Conservation (phyloP, 106 monocot species). For the Acanthochlamys bracteata region DNA sequence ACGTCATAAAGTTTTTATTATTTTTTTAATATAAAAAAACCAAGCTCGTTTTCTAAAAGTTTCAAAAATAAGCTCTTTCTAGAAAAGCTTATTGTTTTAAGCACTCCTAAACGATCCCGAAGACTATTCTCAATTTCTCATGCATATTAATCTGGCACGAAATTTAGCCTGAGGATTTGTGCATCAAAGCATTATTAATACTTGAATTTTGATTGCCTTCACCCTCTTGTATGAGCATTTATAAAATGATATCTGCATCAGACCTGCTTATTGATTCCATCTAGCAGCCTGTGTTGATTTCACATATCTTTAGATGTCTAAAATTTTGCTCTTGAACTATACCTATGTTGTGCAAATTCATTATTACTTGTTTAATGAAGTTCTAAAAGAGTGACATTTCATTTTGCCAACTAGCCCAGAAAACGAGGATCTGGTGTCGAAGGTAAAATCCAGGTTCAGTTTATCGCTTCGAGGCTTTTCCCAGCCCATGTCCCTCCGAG, state of each 20-base stretch:
- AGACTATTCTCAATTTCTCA: not conserved
- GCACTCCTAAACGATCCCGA: too few species aligned
- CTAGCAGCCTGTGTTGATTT: not conserved
- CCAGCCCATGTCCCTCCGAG: slow-evolving; percentile 36
- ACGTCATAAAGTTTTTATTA: too few species aligned
- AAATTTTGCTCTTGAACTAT: too few species aligned
- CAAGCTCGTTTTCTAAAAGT: too few species aligned
- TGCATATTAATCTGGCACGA: not conserved
- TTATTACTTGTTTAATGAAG: not conserved
- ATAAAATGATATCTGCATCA: not conserved
- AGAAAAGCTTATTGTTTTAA: too few species aligned
- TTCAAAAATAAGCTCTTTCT: too few species aligned
- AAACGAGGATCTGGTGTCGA: slow-evolving; percentile 25
- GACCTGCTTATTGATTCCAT: not conserved
- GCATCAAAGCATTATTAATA: too few species aligned
- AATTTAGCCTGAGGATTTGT: too few species aligned
- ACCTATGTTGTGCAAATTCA: not conserved
- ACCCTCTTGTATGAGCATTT: too few species aligned
- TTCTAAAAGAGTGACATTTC: not conserved
- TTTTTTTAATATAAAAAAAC: too few species aligned
- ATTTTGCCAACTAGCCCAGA: slow-evolving; percentile 3
- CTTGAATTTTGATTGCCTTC: too few species aligned
- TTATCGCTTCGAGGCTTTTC: slow-evolving; percentile 23
- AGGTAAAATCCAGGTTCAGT: slow-evolving; percentile 29
- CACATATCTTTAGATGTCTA: too few species aligned